Conservation (phyloP, 2,329 filamentous ascomycete genomes). For the Sarocladiaceae sp. region DNA sequence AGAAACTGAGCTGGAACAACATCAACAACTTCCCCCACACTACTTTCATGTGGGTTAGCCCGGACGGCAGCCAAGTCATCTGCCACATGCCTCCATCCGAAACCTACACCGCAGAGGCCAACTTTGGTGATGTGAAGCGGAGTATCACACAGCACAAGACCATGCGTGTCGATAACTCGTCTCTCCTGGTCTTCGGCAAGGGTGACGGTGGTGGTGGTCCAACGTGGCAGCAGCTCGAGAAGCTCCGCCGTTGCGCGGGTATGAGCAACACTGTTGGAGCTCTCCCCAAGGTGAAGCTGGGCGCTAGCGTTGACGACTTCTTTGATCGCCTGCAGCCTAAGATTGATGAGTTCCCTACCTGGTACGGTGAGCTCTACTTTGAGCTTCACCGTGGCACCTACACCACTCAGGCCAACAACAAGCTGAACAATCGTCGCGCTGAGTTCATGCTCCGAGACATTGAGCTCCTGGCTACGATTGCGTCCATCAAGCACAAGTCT, state of each 20-base stretch:
- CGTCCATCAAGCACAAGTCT: conserved; percentile 61
- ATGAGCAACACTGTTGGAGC: conserved; percentile 77
- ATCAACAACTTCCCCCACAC: conserved; percentile 99
- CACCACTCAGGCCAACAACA: conserved; percentile 96
- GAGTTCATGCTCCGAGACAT: conserved; percentile 83
- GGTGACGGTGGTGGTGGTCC: conserved; percentile 94
- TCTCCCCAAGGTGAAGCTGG: conserved; percentile 82
- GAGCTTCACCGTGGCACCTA: conserved; percentile 96
- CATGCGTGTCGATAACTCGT: conserved; percentile 86
- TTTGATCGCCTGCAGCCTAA: conserved; percentile 81
- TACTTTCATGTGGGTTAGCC: conserved; percentile 96
- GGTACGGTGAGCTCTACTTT: conserved; percentile 98
- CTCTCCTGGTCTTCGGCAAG: conserved; percentile 89
- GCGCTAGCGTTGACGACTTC: conserved; percentile 87
- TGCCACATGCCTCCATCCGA: conserved; percentile 97
- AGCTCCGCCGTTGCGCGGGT: conserved; percentile 85
- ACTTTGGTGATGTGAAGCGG: conserved; percentile 89
- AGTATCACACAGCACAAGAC: conserved; percentile 92
- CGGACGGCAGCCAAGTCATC: conserved; percentile 93
- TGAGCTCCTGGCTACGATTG: conserved; percentile 80
- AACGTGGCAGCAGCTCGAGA: conserved; percentile 90
- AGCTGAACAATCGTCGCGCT: conserved; percentile 81
- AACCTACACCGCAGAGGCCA: conserved; percentile 89
- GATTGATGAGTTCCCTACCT: conserved; percentile 74
- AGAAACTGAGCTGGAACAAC: conserved; percentile 99